These are phyloP conservation scores for Bacterosira constricta DNA, from an alignment of 108 stramenopile genomes.

Conservation along the genomic window DNA sequence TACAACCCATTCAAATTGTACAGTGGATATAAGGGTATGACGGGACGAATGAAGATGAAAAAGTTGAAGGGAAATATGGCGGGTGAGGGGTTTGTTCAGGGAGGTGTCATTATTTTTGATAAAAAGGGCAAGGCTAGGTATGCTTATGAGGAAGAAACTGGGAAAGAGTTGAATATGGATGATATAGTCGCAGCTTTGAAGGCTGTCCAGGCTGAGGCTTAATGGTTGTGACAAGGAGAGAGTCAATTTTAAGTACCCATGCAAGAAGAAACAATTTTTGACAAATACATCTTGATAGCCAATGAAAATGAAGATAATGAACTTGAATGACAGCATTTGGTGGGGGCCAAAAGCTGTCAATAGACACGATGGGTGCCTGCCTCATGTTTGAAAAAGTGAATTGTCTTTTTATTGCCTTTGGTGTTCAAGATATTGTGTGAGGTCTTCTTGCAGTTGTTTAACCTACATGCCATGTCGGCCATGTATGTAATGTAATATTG, in stretches of 20 bases:
- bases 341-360: not conserved
- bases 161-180: conserved; percentile 55
- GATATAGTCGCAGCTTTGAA: conserved; percentile 59
- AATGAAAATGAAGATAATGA: not conserved
- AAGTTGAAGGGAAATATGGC: conserved; percentile 71
- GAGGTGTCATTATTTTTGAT: conserved; percentile 81
- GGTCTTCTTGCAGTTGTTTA: too few relatives aligned
- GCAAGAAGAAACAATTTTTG: not conserved
- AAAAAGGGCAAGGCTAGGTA: conserved; percentile 58
- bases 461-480: too few relatives aligned
- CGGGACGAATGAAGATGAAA: conserved; percentile 47
- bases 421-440: too few relatives aligned
- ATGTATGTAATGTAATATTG: too few relatives aligned
- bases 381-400: not conserved
- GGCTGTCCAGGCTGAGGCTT: conserved; percentile 5
- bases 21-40: conserved; percentile 42
- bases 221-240: too few relatives aligned
- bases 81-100: conserved; percentile 82
- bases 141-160: conserved; percentile 78
- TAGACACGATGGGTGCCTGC: not conserved
- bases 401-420: not conserved
- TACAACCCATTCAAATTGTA: conserved; percentile 63
- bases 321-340: conserved; percentile 15
- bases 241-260: not conserved
- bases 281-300: too few relatives aligned